Percentiles rank a stretch among this genome's conserved stretches.
Conservation (phyloP, 441 rosid genomes). For the Erodium moschatum region DNA sequence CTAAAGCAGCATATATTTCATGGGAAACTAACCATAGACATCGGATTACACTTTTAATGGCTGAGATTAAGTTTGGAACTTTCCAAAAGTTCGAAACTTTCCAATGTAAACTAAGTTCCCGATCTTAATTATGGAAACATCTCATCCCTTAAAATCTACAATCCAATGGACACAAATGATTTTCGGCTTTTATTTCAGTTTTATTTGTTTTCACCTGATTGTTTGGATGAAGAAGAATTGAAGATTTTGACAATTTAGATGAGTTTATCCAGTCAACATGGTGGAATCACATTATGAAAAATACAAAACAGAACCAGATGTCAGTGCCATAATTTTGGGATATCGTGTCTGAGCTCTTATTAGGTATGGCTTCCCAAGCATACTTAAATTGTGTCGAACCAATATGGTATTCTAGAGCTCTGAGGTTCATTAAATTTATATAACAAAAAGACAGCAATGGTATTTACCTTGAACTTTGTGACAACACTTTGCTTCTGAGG, state of each 20-base stretch:
- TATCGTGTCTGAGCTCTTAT: background rate
- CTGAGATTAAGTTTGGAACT: too few species aligned
- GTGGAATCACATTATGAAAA: background rate
- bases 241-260: background rate
- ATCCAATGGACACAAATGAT: too few species aligned
- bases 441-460: slow-evolving; percentile 3
- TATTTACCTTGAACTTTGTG: slow-evolving; percentile 65
- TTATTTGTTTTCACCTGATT: too few species aligned
- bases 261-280: background rate
- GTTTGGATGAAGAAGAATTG: too few species aligned
- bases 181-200: too few species aligned
- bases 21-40: background rate
- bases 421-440: background rate
- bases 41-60: too few species aligned
- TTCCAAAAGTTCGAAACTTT: too few species aligned
- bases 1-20: background rate
- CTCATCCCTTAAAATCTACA: too few species aligned
- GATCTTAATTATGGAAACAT: too few species aligned
- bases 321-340: background rate
- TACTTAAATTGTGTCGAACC: background rate
- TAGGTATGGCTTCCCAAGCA: too few species aligned
- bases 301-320: background rate
- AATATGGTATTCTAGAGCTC: background rate
- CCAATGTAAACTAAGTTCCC: too few species aligned
- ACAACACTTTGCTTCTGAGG: slow-evolving; percentile 61